Evolutionary conservation across 2,329 filamentous ascomycete species (phyloP).

Genomic region (Seiridium unicorne): DNA sequence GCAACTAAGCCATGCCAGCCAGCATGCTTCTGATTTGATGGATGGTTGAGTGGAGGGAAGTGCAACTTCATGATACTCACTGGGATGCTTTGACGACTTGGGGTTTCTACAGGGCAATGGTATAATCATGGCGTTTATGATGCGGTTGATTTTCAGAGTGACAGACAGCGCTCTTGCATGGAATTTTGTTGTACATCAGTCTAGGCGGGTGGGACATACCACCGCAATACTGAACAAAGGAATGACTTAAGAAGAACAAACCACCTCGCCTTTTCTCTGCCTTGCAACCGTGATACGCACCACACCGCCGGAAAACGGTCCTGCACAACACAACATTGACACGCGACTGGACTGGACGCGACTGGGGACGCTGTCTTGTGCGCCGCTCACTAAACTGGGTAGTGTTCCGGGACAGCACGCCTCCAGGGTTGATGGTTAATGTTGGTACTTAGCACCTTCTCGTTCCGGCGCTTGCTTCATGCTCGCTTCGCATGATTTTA

Average conservation of each 20-base stretch:
- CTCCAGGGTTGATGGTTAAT: too few relatives aligned
- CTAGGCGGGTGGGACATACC: conserved; percentile 24
- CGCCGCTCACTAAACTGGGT: too few relatives aligned
- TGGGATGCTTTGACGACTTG: conserved; percentile 39
- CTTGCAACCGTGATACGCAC: not conserved
- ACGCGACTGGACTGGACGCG: too few relatives aligned
- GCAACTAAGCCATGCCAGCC: conserved; percentile 60
- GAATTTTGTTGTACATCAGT: conserved; percentile 39
- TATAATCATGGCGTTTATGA: conserved; percentile 38
- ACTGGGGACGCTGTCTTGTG: too few relatives aligned
- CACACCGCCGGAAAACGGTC: too few relatives aligned
- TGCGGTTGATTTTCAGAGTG: conserved; percentile 34
- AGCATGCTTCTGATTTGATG: conserved; percentile 20
- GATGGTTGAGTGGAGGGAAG: conserved; percentile 26
- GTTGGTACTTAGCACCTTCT: too few relatives aligned
- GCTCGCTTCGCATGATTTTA: too few relatives aligned
- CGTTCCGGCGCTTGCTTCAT: too few relatives aligned
- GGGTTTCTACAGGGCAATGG: conserved; percentile 36
- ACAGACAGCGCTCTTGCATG: conserved; percentile 17
- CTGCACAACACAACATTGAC: too few relatives aligned
- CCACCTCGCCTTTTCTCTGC: conserved; percentile 1
- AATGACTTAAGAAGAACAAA: conserved; percentile 31
- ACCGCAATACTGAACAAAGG: conserved; percentile 32
- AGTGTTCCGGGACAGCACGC: too few relatives aligned
- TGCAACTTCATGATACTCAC: conserved; percentile 37